phyloP scores from a whole-genome alignment of 441 rosid genomes.

The Mallotus japonicus region DNA sequence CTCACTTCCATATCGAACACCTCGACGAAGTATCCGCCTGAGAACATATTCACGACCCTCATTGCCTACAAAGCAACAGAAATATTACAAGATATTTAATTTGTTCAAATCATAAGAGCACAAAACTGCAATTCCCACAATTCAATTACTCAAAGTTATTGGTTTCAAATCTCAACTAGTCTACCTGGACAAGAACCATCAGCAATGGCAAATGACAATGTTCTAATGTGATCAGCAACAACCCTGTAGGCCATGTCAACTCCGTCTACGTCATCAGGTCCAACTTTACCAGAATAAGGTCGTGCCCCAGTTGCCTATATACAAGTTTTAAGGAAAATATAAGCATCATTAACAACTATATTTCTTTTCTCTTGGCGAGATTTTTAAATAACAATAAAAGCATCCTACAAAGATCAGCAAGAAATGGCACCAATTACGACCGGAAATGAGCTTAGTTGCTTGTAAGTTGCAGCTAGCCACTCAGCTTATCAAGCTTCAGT shows the following conservation, averaged over 20 bases:
- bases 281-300: slow-evolving; percentile 93
- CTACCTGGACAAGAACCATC: slow-evolving; percentile 99
- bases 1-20: slow-evolving; percentile 94
- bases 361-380: not conserved
- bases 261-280: slow-evolving; percentile 71
- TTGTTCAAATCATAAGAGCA: not conserved
- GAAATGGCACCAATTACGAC: not conserved
- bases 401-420: not conserved
- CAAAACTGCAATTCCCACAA: slow-evolving; percentile 3
- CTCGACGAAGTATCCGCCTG: slow-evolving; percentile 98
- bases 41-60: slow-evolving; percentile 98
- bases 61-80: slow-evolving; percentile 55
- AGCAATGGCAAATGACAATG: slow-evolving; percentile 93
- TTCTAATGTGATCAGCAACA: slow-evolving; percentile 96
- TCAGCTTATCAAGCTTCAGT: too few relatives aligned
- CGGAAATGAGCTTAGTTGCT: not conserved
- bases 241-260: slow-evolving; percentile 99
- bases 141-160: not conserved
- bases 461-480: too few relatives aligned
- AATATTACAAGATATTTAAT: not conserved
- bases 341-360: slow-evolving; percentile 2
- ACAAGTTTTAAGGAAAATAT: not conserved
- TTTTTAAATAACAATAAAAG: not conserved
- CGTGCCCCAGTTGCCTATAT: slow-evolving; percentile 78
- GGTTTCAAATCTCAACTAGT: slow-evolving; percentile 1